Conservation (phyloP, 495 filamentous ascomycete genomes). For the Penicillium longicatenatum region DNA sequence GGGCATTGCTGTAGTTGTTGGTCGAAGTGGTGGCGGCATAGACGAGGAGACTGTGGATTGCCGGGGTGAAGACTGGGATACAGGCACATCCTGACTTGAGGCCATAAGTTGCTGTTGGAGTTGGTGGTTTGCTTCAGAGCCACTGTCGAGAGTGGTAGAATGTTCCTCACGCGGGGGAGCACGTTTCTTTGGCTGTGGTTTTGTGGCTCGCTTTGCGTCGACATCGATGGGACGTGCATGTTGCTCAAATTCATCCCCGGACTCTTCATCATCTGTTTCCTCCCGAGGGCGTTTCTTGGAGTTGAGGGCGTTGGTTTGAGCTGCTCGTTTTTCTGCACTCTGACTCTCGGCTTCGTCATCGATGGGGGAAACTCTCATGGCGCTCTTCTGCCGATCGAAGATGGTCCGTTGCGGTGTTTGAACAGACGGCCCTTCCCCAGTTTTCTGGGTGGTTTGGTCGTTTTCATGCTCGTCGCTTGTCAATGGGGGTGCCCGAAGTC, state of each 20-base stretch:
- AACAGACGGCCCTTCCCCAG: neutral
- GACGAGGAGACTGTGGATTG: too few relatives aligned
- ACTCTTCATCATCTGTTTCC: neutral
- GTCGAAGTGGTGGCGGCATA: too few relatives aligned
- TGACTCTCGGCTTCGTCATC: slow-evolving; percentile 12
- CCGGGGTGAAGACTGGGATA: too few relatives aligned
- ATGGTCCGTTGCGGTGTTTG: slow-evolving; percentile 23
- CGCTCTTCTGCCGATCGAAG: slow-evolving; percentile 39
- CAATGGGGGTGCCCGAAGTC: neutral
- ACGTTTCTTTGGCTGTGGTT: neutral
- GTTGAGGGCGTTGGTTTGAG: neutral
- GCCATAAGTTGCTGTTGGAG: neutral
- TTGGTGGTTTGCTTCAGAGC: neutral
- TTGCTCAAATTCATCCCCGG: slow-evolving; percentile 5
- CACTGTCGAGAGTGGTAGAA: neutral
- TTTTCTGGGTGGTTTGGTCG: neutral
- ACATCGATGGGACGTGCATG: neutral
- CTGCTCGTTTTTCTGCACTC: slow-evolving; percentile 16
- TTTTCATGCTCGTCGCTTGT: neutral
- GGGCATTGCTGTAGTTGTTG: neutral
- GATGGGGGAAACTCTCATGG: slow-evolving; percentile 27
- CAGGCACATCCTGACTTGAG: neutral
- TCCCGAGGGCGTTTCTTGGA: slow-evolving; percentile 23
- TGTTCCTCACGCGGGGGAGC: neutral
- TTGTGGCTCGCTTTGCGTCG: neutral